phyloP scores from a whole-genome alignment of 768 basidiomycete genomes.

The Chalciporus pseudorubinellus region DNA sequence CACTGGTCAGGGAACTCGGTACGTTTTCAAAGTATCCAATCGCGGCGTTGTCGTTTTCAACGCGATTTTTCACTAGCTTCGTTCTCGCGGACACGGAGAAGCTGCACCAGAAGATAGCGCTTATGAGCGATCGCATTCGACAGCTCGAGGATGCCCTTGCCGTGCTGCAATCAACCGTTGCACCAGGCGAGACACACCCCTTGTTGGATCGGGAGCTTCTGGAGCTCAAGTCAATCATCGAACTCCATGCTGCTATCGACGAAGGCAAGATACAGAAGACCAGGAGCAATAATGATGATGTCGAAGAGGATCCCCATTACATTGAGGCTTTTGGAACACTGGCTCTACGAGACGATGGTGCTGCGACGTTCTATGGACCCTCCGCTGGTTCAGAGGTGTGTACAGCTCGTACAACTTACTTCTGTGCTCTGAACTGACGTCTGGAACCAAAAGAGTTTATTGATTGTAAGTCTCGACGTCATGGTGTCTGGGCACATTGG shows the following conservation, averaged over 20 bases:
- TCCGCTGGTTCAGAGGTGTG: conserved; percentile 71
- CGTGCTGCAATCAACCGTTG: conserved; percentile 46
- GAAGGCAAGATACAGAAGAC: conserved; percentile 31
- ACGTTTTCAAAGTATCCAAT: conserved; percentile 15
- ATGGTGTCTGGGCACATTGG: neutral
- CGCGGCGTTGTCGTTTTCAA: neutral
- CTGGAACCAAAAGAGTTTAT: conserved; percentile 42
- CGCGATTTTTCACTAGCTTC: conserved; percentile 40
- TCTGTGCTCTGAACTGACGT: conserved; percentile 1
- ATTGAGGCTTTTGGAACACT: conserved; percentile 71
- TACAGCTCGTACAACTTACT: conserved; percentile 27
- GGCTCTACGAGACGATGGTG: conserved; percentile 67
- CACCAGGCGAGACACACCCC: conserved; percentile 54
- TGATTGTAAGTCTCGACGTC: conserved; percentile 46
- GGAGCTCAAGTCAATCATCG: conserved; percentile 66
- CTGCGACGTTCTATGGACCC: conserved; percentile 68
- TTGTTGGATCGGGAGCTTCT: conserved; percentile 58
- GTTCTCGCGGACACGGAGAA: conserved; percentile 72
- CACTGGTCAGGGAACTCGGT: conserved; percentile 79
- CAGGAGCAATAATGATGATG: conserved; percentile 17
- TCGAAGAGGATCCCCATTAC: conserved; percentile 45
- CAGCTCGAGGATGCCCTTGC: conserved; percentile 68
- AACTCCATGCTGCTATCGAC: conserved; percentile 58
- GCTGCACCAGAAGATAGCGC: conserved; percentile 62
- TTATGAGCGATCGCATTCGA: conserved; percentile 70